Percentiles rank a stretch among this genome's conserved stretches.
Evolutionary conservation across 345 rosid genomes (phyloP).

Genomic region (Citrus maxima): DNA sequence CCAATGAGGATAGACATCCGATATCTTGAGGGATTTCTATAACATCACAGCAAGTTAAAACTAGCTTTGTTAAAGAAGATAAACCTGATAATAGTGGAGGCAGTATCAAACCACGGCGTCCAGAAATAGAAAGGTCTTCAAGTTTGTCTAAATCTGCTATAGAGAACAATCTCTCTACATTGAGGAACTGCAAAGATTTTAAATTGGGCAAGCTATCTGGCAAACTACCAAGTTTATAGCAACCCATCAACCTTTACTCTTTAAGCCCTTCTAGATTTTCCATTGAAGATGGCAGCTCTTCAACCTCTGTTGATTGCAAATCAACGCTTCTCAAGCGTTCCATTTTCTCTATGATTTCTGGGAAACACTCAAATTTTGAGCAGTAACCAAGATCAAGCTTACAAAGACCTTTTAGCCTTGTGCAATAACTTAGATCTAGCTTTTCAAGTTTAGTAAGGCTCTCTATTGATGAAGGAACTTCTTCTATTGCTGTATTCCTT

Average conservation of each 20-base stretch:
- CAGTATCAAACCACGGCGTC: background rate
- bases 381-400: slow-evolving; percentile 4
- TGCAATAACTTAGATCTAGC: background rate
- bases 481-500: background rate
- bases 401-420: background rate
- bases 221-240: background rate
- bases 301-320: background rate
- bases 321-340: background rate
- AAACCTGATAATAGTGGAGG: background rate
- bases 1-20: no score
- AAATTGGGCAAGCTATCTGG: background rate
- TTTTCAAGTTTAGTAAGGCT: background rate
- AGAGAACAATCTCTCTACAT: no score
- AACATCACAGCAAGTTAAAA: background rate
- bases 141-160: background rate
- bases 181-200: background rate
- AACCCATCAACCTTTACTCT: background rate
- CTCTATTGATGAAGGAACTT: background rate
- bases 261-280: background rate
- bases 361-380: background rate
- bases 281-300: background rate
- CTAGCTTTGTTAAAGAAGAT: background rate
- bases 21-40: no score
- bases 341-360: background rate
- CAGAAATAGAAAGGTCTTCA: no score